phyloP scores from a whole-genome alignment of 2,329 filamentous ascomycete species.

The Aspergillus nomiae region DNA sequence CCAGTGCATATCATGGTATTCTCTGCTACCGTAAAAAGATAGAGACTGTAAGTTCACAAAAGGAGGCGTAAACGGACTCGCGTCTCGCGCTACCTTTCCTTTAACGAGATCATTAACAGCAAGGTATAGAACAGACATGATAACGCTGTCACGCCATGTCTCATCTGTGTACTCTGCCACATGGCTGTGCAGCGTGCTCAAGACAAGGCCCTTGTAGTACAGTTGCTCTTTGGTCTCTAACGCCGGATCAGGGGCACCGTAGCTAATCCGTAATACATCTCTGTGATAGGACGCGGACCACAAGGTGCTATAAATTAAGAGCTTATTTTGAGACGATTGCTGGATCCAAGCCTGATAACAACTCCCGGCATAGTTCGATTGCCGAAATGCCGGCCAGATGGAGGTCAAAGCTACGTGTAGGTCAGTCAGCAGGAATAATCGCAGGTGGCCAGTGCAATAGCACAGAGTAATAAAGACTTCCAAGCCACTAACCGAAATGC shows the following conservation, averaged over 20 bases:
- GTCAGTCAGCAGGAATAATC: not conserved
- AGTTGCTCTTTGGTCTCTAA: constrained; percentile 11
- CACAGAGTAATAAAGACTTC: not conserved
- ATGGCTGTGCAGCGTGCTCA: constrained; percentile 2
- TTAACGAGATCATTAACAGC: constrained; percentile 8
- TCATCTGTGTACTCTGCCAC: not conserved
- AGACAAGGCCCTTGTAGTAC: constrained; percentile 4
- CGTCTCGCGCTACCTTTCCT: constrained; percentile 3
- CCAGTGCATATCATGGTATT: constrained; percentile 13
- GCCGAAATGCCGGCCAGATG: constrained; percentile 4
- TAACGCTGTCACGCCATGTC: constrained; percentile 3
- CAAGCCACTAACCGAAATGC: not conserved
- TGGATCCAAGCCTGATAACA: constrained; percentile 8
- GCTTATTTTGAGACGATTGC: not conserved
- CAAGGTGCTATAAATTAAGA: constrained; percentile 2
- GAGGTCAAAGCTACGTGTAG: not conserved
- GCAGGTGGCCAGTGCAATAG: not conserved
- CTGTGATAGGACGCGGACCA: constrained; percentile 12
- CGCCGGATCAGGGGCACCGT: not conserved
- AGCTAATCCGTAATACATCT: constrained; percentile 10
- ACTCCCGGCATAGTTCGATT: not conserved
- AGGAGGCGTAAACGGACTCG: constrained; percentile 10
- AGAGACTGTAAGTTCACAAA: constrained; percentile 6
- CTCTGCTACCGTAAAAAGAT: constrained; percentile 11
- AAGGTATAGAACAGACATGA: constrained; percentile 10